phyloP scores from a whole-genome alignment of 805 yeast species.

The Cyberlindnera suaveolens region DNA sequence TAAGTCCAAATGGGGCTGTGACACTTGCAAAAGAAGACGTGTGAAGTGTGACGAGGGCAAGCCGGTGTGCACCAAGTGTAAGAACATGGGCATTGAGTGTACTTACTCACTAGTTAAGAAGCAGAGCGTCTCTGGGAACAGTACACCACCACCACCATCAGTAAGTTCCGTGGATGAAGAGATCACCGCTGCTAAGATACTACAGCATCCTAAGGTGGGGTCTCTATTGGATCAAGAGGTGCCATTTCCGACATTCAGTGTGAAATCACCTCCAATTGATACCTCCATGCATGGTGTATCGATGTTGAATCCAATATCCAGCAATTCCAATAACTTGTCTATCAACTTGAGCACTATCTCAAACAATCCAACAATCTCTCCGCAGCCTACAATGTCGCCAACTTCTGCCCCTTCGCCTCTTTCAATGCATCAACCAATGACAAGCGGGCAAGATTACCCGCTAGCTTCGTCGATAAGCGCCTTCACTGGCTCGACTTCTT shows the following conservation, averaged over 20 bases:
- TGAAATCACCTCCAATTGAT: constrained; percentile 11
- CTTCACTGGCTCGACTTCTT: constrained; percentile 42
- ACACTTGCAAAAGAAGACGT: constrained; percentile 80
- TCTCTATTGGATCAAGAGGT: background rate
- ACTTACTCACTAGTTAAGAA: constrained; percentile 35
- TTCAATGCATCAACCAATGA: constrained; percentile 16
- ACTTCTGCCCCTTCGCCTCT: constrained; percentile 21
- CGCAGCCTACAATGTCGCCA: constrained; percentile 25
- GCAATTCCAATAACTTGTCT: constrained; percentile 11
- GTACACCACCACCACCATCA: background rate
- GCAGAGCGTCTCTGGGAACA: background rate
- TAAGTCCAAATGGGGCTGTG: constrained; percentile 84
- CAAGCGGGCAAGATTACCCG: constrained; percentile 9
- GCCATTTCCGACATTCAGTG: constrained; percentile 8
- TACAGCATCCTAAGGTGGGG: background rate
- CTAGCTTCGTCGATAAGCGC: constrained; percentile 20
- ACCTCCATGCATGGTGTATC: constrained; percentile 1
- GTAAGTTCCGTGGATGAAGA: background rate
- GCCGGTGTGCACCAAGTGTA: constrained; percentile 76
- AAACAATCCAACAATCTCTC: constrained; percentile 25
- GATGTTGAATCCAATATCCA: background rate
- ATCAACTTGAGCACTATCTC: constrained; percentile 22
- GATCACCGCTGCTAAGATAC: background rate
- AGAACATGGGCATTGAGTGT: constrained; percentile 73
- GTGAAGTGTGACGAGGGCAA: constrained; percentile 89